Conservation (phyloP, 176 grass and related monocot species). For the Puya raimondii region DNA sequence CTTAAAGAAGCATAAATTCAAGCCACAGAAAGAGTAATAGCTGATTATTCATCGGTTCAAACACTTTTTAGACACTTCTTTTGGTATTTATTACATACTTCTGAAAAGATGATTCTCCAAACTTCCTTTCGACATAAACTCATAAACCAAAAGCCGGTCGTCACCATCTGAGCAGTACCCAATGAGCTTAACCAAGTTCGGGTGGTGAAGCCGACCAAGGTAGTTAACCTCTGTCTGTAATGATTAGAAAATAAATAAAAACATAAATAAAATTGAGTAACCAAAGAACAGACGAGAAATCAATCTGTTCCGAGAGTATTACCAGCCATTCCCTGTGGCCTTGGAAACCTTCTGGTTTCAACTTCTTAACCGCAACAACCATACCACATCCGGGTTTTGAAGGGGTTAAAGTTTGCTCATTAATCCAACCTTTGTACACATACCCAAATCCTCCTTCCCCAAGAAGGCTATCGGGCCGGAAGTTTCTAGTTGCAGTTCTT, state of each 20-base stretch:
- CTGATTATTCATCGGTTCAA: background rate
- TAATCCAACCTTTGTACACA: conserved; percentile 93
- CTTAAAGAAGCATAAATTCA: background rate
- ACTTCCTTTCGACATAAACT: conserved; percentile 85
- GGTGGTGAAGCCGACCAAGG: conserved; percentile 81
- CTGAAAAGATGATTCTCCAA: conserved; percentile 94
- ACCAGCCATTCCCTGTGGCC: conserved; percentile 99
- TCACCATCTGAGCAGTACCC: conserved; percentile 84
- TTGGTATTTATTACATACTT: conserved; percentile 35
- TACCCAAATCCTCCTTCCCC: conserved; percentile 91
- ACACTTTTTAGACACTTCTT: background rate
- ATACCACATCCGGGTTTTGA: conserved; percentile 56
- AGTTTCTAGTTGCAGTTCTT: conserved; percentile 79
- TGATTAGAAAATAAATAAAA: conserved; percentile 14
- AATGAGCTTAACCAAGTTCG: conserved; percentile 85
- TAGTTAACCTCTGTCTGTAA: conserved; percentile 90
- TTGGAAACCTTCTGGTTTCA: conserved; percentile 89
- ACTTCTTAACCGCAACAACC: conserved; percentile 90
- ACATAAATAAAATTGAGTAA: conserved; percentile 8
- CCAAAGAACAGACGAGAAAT: conserved; percentile 16
- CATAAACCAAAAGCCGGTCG: conserved; percentile 79
- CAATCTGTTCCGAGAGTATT: conserved; percentile 9
- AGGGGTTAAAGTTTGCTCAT: conserved; percentile 61
- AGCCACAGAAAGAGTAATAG: background rate
- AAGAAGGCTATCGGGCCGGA: conserved; percentile 62